Evolutionary conservation across 192 early-diverging fungal genomes (phyloP), one percentile per base, ranked within the genome.

Genomic region (Entomortierella parvispora): DNA sequence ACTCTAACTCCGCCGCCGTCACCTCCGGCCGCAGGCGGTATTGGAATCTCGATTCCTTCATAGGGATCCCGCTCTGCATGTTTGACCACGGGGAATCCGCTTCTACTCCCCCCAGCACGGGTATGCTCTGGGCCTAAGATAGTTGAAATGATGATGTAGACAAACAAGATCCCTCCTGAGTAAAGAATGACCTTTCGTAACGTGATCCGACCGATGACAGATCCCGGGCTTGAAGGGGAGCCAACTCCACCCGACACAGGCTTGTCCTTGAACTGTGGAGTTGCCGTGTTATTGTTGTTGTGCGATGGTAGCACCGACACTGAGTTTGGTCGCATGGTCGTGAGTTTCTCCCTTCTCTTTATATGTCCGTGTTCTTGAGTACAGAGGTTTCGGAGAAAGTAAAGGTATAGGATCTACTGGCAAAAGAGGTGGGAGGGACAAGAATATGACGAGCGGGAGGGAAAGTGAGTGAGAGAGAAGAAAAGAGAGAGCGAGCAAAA

Each of bases 111-210:
- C 5, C 20, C 29, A 1, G 22, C 9, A 2, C 37, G 37, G 12
- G 37, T 40, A 40, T 40, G 37, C 12, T 18, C 20, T 4, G 59
- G 58, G 0, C 45, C 52, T 28, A 76, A 58, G n/a, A 43, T 34
- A 2, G 71, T 76, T n/a, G 71, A 57, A 14, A 68, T 20, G 47
- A 76, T 34, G 46, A 76, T 76, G 49, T 76, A 76, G 64, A 62
- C 53, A 51, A 76, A 76, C 58, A 76, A 65, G 12, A 61, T 20
- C 2, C 64, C 53, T 0, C 71, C 71, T 1, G 59, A 28, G 44
- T 40, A 25, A 26, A 76, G 33, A 26, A 76, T 68, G 44, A 62
- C 32, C n/a, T 64, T 65, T 22, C 58, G 58, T 11, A 62, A 58
- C 3, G 64, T 68, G 44, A 76, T 33, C 11, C 65, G 65, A 25